Evolutionary conservation across 2,329 filamentous ascomycete genomes (phyloP).

Genomic region (Ophiostoma ips): DNA sequence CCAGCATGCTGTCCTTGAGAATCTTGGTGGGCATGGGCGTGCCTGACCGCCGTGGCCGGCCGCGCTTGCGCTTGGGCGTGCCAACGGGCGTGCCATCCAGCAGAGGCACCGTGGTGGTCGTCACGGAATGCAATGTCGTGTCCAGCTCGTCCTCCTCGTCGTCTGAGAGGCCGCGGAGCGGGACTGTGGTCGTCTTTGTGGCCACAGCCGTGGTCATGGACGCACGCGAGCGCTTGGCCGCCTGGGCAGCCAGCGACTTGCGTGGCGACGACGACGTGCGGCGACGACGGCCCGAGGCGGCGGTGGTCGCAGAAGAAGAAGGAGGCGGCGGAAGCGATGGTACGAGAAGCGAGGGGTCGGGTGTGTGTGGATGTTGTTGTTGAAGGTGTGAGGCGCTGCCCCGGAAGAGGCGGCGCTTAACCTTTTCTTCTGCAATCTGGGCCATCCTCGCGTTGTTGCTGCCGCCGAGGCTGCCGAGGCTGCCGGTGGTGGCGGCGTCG

Average conservation of each 20-base stretch:
- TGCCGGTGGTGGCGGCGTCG: too few species aligned
- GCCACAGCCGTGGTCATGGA: neutral
- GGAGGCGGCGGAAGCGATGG: slow-evolving; percentile 18
- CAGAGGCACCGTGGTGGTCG: neutral
- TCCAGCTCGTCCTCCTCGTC: slow-evolving; percentile 20
- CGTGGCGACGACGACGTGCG: slow-evolving; percentile 3
- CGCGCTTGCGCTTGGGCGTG: slow-evolving; percentile 11
- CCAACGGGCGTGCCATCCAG: slow-evolving; percentile 19
- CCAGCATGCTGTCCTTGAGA: neutral
- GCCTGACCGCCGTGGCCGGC: slow-evolving; percentile 32
- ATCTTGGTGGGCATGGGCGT: slow-evolving; percentile 37
- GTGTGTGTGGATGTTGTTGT: neutral
- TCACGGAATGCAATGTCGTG: neutral
- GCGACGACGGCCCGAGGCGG: slow-evolving; percentile 1
- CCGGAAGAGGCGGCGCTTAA: slow-evolving; percentile 21
- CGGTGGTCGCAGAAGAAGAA: neutral
- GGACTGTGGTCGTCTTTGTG: slow-evolving; percentile 22
- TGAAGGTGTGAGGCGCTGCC: neutral
- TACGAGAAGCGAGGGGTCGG: slow-evolving; percentile 22
- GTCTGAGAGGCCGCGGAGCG: slow-evolving; percentile 31
- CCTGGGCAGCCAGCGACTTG: slow-evolving; percentile 20
- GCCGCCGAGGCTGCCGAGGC: slow-evolving; percentile 6
- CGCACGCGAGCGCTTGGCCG: neutral
- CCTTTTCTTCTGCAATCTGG: slow-evolving; percentile 14
- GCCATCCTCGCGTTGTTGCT: neutral